Base-by-base conservation (phyloP, 2,329 filamentous ascomycete species). In the Ceratocystis alfenasii region DNA sequence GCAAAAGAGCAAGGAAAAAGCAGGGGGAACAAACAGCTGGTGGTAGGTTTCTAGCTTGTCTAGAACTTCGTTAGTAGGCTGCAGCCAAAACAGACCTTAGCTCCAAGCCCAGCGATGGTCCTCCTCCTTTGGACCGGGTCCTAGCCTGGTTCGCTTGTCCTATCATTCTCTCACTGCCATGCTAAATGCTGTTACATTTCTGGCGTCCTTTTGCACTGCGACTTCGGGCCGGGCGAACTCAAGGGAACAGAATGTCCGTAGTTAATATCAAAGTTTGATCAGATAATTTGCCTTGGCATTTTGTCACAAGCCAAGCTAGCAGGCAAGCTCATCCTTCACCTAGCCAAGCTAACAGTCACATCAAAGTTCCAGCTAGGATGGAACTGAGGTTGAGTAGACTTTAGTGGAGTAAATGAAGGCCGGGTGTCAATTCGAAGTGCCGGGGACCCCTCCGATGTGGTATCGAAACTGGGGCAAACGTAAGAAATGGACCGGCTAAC, bases 271-370 rank as follows among this genome's bases (percentile, higher is more conserved):
- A 28, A 36, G 17, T 45, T 59, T 45, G 63, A 65, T 65, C 63
- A 59, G 36, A 57, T 57, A 65, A 59, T 65, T 64, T 46, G 33
- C 22, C 48, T 65, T 57, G 50, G 63, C 50, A 46, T 25, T 62
- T 45, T 62, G 59, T 44, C 41, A 20, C 30, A 22, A 12, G 41
- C 6, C 22, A 44, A 25, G 12, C 17, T 36, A 59, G 55, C 28
- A n/a, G 8, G 55, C 15, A n/a, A 36, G 22, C 33, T 8, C 55
- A 36, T 59, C 55, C 55, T 33, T 33, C 55, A 30, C 30, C 28
- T 30, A 57, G 53, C 28, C 53, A 20, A 33, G 17, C 53, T 22
- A 17, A 17, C 25, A 33, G 25, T 7, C 0, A 33, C 17, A 57
- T n/a, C 28, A 25, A 30, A 30, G 55, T 59, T 41, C 36, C 36